Percentiles rank a stretch among this genome's conserved stretches.
Conservation (phyloP, 331 rosid genomes). For the Arachis monticola region DNA sequence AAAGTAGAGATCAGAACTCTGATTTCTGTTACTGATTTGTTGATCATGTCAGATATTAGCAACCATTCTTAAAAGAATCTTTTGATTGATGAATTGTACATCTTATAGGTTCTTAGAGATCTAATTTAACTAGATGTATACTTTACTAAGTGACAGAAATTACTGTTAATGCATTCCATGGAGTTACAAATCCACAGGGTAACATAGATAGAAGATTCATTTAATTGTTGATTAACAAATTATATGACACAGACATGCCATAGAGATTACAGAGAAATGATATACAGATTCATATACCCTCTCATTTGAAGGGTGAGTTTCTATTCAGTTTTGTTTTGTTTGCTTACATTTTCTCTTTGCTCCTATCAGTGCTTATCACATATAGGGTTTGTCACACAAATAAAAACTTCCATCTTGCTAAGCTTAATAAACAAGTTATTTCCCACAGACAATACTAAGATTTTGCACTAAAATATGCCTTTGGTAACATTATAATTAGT, state of each 20-base stretch:
- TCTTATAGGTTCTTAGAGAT: conserved; percentile 38
- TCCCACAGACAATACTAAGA: too few species aligned
- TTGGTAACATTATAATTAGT: too few species aligned
- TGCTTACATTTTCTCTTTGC: too few species aligned
- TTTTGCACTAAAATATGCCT: too few species aligned
- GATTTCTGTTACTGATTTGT: conserved; percentile 26
- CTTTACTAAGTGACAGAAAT: conserved; percentile 4
- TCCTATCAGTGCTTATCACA: too few species aligned
- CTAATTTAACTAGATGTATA: conserved; percentile 25
- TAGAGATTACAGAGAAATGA: conserved; percentile 21
- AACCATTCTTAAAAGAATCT: conserved; percentile 33
- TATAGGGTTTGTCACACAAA: too few species aligned
- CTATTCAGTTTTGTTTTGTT: conserved; percentile 6
- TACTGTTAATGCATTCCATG: conserved; percentile 7
- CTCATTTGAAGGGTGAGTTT: conserved; percentile 15
- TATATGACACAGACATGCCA: conserved; percentile 26
- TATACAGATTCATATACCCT: conserved; percentile 30
- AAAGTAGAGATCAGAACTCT: conserved; percentile 34
- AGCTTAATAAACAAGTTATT: too few species aligned
- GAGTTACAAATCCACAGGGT: conserved; percentile 26
- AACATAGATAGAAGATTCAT: conserved; percentile 36
- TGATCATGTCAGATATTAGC: conserved; percentile 25
- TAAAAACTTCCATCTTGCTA: too few species aligned
- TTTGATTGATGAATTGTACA: conserved; percentile 39
- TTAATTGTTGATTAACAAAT: conserved; percentile 29